Conservation (phyloP, 73 alveolate species). For the Paramecium bursaria region DNA sequence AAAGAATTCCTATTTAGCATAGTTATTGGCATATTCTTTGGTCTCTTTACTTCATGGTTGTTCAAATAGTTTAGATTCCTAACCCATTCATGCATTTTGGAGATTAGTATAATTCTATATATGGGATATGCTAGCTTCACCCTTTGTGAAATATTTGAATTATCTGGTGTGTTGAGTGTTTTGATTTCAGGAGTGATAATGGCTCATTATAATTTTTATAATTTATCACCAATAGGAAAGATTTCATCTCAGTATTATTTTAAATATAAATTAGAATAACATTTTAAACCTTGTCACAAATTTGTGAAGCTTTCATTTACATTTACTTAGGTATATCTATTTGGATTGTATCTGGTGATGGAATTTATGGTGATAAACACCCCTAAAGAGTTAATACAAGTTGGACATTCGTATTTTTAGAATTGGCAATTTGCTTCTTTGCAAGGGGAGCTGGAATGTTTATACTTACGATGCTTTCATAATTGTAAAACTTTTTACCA, state of each 20-base stretch:
- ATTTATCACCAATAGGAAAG: conserved; percentile 76
- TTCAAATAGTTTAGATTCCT: conserved; percentile 74
- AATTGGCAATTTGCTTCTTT: conserved; percentile 41
- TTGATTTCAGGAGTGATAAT: conserved; percentile 91
- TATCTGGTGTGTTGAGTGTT: conserved; percentile 94
- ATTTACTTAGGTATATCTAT: conserved; percentile 61
- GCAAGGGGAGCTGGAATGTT: conserved; percentile 48
- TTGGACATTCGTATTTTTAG: conserved; percentile 65
- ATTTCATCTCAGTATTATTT: conserved; percentile 61
- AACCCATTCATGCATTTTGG: conserved; percentile 81
- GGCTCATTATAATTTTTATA: conserved; percentile 95
- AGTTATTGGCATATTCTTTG: conserved; percentile 73
- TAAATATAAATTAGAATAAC: conserved; percentile 22
- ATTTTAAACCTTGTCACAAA: conserved; percentile 23
- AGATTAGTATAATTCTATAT: conserved; percentile 83
- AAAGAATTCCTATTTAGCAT: conserved; percentile 58
- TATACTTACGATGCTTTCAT: conserved; percentile 10
- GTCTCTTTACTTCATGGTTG: conserved; percentile 74
- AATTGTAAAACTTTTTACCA: neutral
- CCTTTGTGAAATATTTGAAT: conserved; percentile 86
- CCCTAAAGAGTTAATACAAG: conserved; percentile 19
- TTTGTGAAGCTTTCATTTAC: conserved; percentile 65
- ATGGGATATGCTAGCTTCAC: conserved; percentile 90
- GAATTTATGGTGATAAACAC: neutral
- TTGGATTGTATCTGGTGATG: conserved; percentile 58